Percentiles rank a stretch among this genome's conserved stretches.
Conservation (phyloP, 1,139 yeast genomes). For the Taphrina confusa region DNA sequence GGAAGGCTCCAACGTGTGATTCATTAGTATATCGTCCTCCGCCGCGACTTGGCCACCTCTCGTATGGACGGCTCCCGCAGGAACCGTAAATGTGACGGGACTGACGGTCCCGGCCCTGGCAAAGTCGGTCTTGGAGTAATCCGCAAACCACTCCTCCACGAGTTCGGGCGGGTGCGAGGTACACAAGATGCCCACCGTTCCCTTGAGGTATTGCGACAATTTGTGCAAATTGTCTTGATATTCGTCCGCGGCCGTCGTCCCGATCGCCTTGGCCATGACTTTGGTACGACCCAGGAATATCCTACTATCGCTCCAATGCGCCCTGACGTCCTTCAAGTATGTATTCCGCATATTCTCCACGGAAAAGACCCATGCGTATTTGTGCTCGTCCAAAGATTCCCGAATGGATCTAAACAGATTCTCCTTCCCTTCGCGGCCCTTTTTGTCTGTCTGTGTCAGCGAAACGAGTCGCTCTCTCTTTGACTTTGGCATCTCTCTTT, state of each 20-base stretch:
- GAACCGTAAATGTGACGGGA: constrained; percentile 79
- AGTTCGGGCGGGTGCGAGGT: constrained; percentile 84
- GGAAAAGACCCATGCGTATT: constrained; percentile 74
- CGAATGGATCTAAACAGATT: constrained; percentile 89
- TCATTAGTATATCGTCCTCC: constrained; percentile 95
- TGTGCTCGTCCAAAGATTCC: constrained; percentile 70
- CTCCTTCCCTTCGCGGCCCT: constrained; percentile 89
- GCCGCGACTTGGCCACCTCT: constrained; percentile 89
- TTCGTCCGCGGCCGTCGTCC: constrained; percentile 83
- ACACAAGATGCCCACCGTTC: constrained; percentile 82
- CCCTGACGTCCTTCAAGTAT: constrained; percentile 86
- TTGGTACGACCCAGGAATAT: constrained; percentile 77
- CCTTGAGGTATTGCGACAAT: constrained; percentile 59
- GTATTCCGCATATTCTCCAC: constrained; percentile 95
- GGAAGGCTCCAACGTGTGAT: constrained; percentile 92
- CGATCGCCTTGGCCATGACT: constrained; percentile 88
- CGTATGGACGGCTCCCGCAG: constrained; percentile 87
- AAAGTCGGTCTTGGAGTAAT: constrained; percentile 77
- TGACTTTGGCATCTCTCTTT: constrained; percentile 81
- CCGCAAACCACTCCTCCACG: constrained; percentile 77
- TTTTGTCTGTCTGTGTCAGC: constrained; percentile 93
- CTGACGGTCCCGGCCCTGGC: constrained; percentile 86
- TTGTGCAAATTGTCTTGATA: constrained; percentile 79
- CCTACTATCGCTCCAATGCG: constrained; percentile 88
- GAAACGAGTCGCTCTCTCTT: constrained; percentile 91